These are phyloP conservation scores for Hippophae rhamnoides DNA, from an alignment of 306 rosid species.

Conservation along the genomic window DNA sequence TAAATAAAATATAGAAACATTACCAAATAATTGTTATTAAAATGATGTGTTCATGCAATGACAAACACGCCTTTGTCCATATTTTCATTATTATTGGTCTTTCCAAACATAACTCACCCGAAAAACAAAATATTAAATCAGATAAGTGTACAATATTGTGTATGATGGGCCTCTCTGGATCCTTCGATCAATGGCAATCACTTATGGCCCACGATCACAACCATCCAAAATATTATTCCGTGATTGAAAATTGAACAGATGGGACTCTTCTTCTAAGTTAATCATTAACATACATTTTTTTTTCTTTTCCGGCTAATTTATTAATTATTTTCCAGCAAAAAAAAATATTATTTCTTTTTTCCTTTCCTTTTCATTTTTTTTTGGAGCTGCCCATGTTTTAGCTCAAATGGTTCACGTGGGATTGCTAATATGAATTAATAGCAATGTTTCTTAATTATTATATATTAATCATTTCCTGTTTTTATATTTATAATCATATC, in stretches of 20 bases:
- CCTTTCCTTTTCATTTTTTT: constrained; percentile 12
- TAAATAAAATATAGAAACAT: background rate
- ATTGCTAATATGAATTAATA: constrained; percentile 18
- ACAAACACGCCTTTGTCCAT: constrained; percentile 49
- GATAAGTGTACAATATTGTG: constrained; percentile 20
- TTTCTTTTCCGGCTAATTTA: constrained; percentile 24
- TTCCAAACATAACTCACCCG: constrained; percentile 18
- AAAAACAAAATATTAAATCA: constrained; percentile 17
- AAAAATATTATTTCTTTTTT: too few relatives aligned
- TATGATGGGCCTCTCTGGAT: constrained; percentile 18
- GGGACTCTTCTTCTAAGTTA: constrained; percentile 19
- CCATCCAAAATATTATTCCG: constrained; percentile 38
- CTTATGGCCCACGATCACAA: constrained; percentile 28
- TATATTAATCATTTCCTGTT: constrained; percentile 1
- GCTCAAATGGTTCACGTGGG: constrained; percentile 31
- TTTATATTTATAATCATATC: background rate
- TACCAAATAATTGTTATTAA: constrained; percentile 34
- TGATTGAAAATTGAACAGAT: constrained; percentile 40
- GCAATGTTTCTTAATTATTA: too few relatives aligned
- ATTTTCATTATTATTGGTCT: constrained; percentile 39
- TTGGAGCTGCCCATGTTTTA: constrained; percentile 31
- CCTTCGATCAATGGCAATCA: constrained; percentile 27
- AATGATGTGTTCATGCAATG: constrained; percentile 26
- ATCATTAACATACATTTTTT: constrained; percentile 30
- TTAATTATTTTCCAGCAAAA: background rate